Evolutionary conservation across 1,139 yeast species (phyloP).

Genomic region (Protomyces inundatus): DNA sequence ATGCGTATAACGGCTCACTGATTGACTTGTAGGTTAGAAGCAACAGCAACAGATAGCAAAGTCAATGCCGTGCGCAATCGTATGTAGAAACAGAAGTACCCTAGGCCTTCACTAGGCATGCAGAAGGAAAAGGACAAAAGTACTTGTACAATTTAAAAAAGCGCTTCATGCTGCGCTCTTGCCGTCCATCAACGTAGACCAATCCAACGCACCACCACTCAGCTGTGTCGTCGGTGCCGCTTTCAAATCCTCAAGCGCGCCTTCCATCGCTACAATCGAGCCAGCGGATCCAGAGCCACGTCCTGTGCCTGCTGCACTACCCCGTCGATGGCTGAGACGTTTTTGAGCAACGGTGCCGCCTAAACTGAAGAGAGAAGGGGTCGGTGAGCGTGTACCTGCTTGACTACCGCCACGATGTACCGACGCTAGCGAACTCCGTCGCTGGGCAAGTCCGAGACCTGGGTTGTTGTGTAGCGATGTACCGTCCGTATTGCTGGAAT

Average conservation of each 20-base stretch:
- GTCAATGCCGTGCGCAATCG: too few species aligned
- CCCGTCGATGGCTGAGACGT: neutral
- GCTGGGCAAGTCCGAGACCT: neutral
- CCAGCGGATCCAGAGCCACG: neutral
- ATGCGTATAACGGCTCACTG: constrained; percentile 14
- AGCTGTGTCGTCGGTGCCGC: neutral
- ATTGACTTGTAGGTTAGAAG: constrained; percentile 12
- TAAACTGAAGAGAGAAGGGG: neutral
- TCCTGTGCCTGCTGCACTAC: neutral
- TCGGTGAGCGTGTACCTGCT: neutral
- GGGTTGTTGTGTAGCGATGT: neutral
- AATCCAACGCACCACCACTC: neutral
- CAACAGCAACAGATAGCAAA: neutral
- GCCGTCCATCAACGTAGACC: neutral
- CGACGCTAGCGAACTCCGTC: neutral
- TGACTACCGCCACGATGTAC: neutral
- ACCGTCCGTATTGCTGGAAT: neutral
- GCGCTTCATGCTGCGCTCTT: too few species aligned
- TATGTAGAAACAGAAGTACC: too few species aligned
- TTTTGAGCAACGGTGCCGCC: neutral
- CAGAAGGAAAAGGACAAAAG: neutral
- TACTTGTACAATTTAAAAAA: neutral
- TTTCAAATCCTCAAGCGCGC: neutral
- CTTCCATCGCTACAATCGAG: neutral
- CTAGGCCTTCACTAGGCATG: too few species aligned